Evolutionary conservation across 345 rosid species (phyloP).

Genomic region (Kandelia obovata): DNA sequence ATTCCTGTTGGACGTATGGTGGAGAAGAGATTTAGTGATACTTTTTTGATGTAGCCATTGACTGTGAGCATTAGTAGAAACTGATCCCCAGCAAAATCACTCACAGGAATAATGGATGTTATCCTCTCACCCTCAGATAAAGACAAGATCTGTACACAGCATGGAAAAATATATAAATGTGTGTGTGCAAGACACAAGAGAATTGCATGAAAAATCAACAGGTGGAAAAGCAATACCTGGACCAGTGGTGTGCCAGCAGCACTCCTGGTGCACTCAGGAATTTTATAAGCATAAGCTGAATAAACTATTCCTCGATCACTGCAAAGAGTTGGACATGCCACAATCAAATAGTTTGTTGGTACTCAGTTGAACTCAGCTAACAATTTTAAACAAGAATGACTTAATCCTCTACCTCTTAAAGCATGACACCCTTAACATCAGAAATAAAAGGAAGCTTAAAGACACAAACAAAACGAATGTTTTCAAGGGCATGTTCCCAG

Average conservation of each 20-base stretch:
- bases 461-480: no score
- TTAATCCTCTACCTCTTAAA: no score
- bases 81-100: conserved; percentile 73
- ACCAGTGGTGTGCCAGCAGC: conserved; percentile 94
- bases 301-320: conserved; percentile 91
- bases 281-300: conserved; percentile 90
- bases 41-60: conserved; percentile 97
- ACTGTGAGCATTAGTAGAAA: conserved; percentile 89
- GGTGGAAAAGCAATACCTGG: conserved; percentile 49
- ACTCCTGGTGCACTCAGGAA: conserved; percentile 79
- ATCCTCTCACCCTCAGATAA: conserved; percentile 90
- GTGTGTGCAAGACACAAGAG: conserved; percentile 15
- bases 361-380: neutral
- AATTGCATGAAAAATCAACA: conserved; percentile 1
- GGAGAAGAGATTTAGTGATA: conserved; percentile 71
- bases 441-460: no score
- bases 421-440: no score
- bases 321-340: conserved; percentile 19
- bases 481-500: no score
- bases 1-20: conserved; percentile 94
- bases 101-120: conserved; percentile 92
- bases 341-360: neutral
- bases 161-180: conserved; percentile 14
- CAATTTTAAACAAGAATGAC: no score
- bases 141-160: conserved; percentile 61